Conservation (phyloP, 441 rosid genomes). For the Lepidium campestre region DNA sequence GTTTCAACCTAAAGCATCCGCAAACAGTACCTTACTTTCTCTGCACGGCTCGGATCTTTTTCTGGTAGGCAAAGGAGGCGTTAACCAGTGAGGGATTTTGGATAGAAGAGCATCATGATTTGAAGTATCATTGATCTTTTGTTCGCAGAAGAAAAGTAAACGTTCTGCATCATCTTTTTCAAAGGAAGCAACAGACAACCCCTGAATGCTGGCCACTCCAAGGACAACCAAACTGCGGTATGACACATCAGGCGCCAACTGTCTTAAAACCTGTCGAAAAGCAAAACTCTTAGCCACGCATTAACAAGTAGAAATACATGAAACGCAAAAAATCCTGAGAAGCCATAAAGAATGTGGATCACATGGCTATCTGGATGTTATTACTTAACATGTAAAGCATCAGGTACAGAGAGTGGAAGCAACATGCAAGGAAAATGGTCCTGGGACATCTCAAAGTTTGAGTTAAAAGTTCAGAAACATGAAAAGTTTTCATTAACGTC, state of each 20-base stretch:
- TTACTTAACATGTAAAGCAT: not conserved
- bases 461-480: not conserved
- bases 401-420: not conserved
- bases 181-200: conserved; percentile 90
- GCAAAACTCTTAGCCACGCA: conserved; percentile 3
- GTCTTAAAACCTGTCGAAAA: conserved; percentile 69
- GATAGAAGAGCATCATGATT: conserved; percentile 29
- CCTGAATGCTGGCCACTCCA: conserved; percentile 94
- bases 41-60: conserved; percentile 54
- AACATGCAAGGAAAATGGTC: not conserved
- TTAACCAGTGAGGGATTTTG: conserved; percentile 67
- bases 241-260: conserved; percentile 83
- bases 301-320: not conserved
- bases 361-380: not conserved
- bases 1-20: conserved; percentile 1
- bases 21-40: conserved; percentile 38
- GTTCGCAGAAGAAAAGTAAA: conserved; percentile 69
- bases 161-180: conserved; percentile 94
- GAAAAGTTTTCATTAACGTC: not conserved
- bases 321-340: not conserved
- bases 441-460: not conserved
- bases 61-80: conserved; percentile 73
- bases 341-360: not conserved
- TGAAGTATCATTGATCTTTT: conserved; percentile 35
- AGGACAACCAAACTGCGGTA: conserved; percentile 84